A percentile compares a stretch with the other conserved stretches of the same genome.
Evolutionary conservation across 306 rosid species (phyloP).

Genomic region (Phaseolus lunatus): DNA sequence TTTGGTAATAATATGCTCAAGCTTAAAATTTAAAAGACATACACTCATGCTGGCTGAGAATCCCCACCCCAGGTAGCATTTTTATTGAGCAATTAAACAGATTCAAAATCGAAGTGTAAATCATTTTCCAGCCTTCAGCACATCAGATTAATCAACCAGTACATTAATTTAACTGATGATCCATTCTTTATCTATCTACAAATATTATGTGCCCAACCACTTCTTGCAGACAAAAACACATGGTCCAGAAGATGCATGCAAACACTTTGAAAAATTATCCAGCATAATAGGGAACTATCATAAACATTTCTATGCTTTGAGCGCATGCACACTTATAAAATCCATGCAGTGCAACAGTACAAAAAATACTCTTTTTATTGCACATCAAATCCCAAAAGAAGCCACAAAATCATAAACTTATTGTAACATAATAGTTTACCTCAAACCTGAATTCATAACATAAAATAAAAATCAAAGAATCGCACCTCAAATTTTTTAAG

Average conservation of each 20-base stretch:
- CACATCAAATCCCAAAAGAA: neutral
- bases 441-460: neutral
- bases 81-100: neutral
- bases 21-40: neutral
- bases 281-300: neutral
- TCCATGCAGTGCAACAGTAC: neutral
- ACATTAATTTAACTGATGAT: neutral
- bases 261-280: neutral
- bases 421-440: conserved; percentile 10
- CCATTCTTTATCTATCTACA: neutral
- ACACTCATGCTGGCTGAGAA: neutral
- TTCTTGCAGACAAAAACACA: neutral
- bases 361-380: conserved; percentile 3
- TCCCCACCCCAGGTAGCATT: neutral
- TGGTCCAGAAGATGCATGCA: neutral
- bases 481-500: conserved; percentile 79
- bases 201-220: conserved; percentile 11
- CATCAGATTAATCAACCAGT: neutral
- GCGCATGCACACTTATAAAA: neutral
- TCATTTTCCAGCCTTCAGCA: conserved; percentile 11
- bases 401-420: conserved; percentile 13
- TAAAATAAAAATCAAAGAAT: conserved; percentile 38
- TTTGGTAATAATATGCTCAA: conserved; percentile 8
- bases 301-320: conserved; percentile 8
- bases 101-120: conserved; percentile 18